Conservation (phyloP, 1,284 basidiomycete genomes). For the Ustilago vetiveriae region DNA sequence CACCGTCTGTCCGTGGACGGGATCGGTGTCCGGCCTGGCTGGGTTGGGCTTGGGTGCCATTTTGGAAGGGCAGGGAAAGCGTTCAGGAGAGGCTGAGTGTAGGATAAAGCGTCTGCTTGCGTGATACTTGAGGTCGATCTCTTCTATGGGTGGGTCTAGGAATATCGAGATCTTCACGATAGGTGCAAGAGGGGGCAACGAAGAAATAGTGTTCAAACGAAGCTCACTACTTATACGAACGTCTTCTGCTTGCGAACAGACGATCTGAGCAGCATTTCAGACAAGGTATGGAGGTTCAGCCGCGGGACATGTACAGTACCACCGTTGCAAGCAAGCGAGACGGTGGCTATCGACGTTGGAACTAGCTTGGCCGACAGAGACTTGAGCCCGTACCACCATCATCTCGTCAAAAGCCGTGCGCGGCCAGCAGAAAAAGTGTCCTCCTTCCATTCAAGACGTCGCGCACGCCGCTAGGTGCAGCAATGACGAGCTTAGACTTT, state of each 20-base stretch:
- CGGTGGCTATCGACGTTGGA: slow-evolving; percentile 1
- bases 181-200: too few relatives aligned
- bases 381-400: background rate
- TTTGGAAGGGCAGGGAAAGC: background rate
- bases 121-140: background rate
- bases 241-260: too few relatives aligned
- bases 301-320: slow-evolving; percentile 21
- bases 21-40: slow-evolving; percentile 47
- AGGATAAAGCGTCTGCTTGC: background rate
- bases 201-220: too few relatives aligned
- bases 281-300: slow-evolving; percentile 21
- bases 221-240: background rate
- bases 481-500: slow-evolving; percentile 20
- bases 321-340: background rate
- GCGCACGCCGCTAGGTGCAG: slow-evolving; percentile 20
- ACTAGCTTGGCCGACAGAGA: background rate
- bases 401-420: background rate
- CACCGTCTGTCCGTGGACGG: slow-evolving; percentile 55
- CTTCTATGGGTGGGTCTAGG: background rate
- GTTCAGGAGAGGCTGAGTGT: background rate
- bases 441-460: background rate
- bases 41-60: slow-evolving; percentile 50
- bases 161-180: too few relatives aligned
- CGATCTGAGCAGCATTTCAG: too few relatives aligned
- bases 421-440: too few relatives aligned